Evolutionary conservation across 345 rosid species (phyloP).

Genomic region (Mangifera indica): DNA sequence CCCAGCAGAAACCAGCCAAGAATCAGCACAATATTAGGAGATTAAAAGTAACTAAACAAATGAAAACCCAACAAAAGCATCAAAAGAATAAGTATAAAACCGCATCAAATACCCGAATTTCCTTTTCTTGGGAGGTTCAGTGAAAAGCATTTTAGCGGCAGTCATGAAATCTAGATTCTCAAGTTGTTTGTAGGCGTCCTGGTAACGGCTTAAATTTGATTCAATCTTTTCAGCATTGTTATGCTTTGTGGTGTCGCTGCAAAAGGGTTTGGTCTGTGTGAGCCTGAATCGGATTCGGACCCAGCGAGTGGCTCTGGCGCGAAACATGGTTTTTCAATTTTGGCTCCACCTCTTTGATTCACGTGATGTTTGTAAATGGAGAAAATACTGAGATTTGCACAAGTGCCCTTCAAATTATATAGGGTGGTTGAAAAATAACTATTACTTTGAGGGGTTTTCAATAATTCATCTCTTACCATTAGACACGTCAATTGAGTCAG

Average conservation of each 20-base stretch:
- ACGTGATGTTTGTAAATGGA: background rate
- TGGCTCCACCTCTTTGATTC: background rate
- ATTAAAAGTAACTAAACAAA: background rate
- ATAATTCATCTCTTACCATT: too few species aligned
- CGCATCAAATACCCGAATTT: slow-evolving; percentile 67
- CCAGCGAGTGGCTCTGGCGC: slow-evolving; percentile 33
- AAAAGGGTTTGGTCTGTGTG: slow-evolving; percentile 26
- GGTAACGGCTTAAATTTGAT: slow-evolving; percentile 48
- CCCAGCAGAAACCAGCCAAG: slow-evolving; percentile 15
- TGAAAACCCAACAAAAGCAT: background rate
- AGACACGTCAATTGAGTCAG: too few species aligned
- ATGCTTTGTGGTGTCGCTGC: slow-evolving; percentile 25
- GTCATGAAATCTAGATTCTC: slow-evolving; percentile 75
- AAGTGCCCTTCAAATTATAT: too few species aligned
- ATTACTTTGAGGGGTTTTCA: too few species aligned
- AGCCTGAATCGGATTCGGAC: slow-evolving; percentile 27
- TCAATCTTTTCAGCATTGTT: slow-evolving; percentile 30
- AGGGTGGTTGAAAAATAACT: too few species aligned
- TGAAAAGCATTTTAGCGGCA: slow-evolving; percentile 76
- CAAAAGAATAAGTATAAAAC: slow-evolving; percentile 4
- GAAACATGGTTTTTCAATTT: slow-evolving; percentile 41
- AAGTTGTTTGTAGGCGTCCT: slow-evolving; percentile 58
- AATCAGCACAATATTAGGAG: background rate
- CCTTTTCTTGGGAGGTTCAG: slow-evolving; percentile 57
- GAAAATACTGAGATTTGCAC: too few species aligned